A percentile compares a stretch with the other conserved stretches of the same genome.
Conservation (phyloP, 2,329 filamentous ascomycete species). For the Rutstroemia sp. region DNA sequence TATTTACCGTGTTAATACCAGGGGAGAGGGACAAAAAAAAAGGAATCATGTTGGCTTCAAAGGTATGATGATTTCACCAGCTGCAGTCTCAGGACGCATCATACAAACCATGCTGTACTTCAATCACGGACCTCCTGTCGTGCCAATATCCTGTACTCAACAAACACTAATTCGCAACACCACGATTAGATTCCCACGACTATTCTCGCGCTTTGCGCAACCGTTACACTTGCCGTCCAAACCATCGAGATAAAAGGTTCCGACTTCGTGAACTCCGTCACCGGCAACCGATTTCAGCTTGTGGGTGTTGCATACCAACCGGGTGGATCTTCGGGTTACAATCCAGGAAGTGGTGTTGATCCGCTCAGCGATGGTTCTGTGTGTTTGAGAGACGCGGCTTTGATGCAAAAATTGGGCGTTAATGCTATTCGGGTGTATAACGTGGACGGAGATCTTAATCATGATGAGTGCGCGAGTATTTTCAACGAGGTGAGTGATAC, state of each 20-base stretch:
- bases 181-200: slow-evolving; percentile 13
- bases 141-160: neutral
- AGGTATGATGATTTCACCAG: neutral
- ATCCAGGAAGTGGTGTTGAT: slow-evolving; percentile 46
- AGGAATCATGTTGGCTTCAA: neutral
- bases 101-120: neutral
- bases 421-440: slow-evolving; percentile 67
- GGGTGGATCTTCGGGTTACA: slow-evolving; percentile 55
- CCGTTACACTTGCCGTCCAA: slow-evolving; percentile 46
- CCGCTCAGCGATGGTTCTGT: slow-evolving; percentile 50
- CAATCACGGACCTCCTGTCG: neutral
- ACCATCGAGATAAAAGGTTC: slow-evolving; percentile 49
- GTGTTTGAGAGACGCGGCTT: slow-evolving; percentile 57
- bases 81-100: neutral
- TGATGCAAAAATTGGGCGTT: slow-evolving; percentile 55
- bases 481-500: slow-evolving; percentile 47
- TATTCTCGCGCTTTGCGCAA: slow-evolving; percentile 25
- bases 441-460: slow-evolving; percentile 56
- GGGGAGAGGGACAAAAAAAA: neutral
- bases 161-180: neutral
- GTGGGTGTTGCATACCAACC: slow-evolving; percentile 64
- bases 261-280: slow-evolving; percentile 52
- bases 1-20: neutral
- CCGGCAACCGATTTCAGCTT: slow-evolving; percentile 56
- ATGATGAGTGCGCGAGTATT: slow-evolving; percentile 59